phyloP scores from a whole-genome alignment of 148 eudicot species.

The Limonium bicolor region DNA sequence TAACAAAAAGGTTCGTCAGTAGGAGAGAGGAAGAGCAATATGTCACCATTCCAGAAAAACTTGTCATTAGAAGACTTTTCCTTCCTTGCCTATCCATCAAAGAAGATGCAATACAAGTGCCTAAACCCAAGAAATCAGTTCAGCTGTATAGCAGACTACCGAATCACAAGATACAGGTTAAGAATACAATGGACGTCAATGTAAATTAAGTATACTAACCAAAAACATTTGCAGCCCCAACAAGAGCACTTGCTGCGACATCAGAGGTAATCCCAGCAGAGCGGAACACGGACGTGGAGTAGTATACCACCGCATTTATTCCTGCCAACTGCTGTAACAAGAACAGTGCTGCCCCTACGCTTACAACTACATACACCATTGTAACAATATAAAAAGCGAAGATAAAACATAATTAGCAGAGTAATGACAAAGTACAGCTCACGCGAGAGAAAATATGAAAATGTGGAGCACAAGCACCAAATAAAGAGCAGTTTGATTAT shows the following conservation, averaged over 20 bases:
- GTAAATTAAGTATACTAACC: constrained; percentile 24
- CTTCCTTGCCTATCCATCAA: constrained; percentile 95
- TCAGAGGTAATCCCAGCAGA: constrained; percentile 94
- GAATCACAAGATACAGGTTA: background rate
- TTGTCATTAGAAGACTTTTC: constrained; percentile 76
- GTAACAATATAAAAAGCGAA: too few relatives aligned
- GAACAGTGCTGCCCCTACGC: constrained; percentile 95
- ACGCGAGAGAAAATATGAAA: too few relatives aligned
- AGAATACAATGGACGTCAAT: background rate
- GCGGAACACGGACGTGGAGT: constrained; percentile 88
- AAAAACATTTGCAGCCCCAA: constrained; percentile 89
- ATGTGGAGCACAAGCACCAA: too few relatives aligned
- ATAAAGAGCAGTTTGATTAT: too few relatives aligned
- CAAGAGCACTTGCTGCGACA: constrained; percentile 98
- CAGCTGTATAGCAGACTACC: background rate
- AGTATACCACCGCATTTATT: constrained; percentile 93
- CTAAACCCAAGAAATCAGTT: constrained; percentile 22
- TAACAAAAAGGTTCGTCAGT: background rate
- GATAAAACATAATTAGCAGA: too few relatives aligned
- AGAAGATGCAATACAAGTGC: constrained; percentile 80
- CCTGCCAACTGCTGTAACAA: constrained; percentile 97
- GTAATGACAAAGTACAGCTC: too few relatives aligned
- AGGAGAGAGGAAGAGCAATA: background rate
- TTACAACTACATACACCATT: constrained; percentile 49
- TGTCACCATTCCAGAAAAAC: constrained; percentile 92